Evolutionary conservation across 352 stramenopile species (phyloP).

Genomic region (Aphanomyces euteiches): DNA sequence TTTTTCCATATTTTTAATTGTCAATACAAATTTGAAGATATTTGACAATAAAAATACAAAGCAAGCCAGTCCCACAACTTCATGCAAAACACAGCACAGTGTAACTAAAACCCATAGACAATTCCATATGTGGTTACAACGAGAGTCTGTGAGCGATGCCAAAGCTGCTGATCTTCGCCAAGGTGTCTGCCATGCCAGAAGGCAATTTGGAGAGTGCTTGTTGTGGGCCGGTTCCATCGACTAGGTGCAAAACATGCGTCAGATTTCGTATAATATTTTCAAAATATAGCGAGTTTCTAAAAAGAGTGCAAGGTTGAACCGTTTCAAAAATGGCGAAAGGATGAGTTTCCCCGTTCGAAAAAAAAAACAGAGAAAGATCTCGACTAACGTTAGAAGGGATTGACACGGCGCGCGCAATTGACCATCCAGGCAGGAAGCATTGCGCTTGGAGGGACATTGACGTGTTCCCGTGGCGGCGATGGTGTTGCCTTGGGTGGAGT

Average conservation of each 20-base stretch:
- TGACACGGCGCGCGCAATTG: constrained; percentile 47
- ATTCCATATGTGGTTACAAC: too few relatives aligned
- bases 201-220: too few relatives aligned
- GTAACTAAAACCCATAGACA: background rate
- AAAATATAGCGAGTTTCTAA: too few relatives aligned
- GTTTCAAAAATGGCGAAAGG: too few relatives aligned
- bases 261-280: too few relatives aligned
- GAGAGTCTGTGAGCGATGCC: too few relatives aligned
- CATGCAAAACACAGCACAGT: background rate
- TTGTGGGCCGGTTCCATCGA: too few relatives aligned
- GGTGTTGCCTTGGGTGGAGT: constrained; percentile 41
- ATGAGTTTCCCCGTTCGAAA: constrained; percentile 4
- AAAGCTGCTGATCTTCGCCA: too few relatives aligned
- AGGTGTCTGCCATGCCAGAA: too few relatives aligned
- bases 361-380: constrained; percentile 14
- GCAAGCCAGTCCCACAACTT: constrained; percentile 9
- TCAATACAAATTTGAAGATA: background rate
- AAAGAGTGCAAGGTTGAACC: too few relatives aligned
- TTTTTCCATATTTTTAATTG: constrained; percentile 8
- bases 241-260: too few relatives aligned
- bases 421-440: constrained; percentile 51
- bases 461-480: constrained; percentile 39
- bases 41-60: background rate
- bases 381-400: constrained; percentile 50
- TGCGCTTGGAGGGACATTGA: constrained; percentile 38